Conservation (phyloP, 768 basidiomycete genomes). For the Boletellus ananas region DNA sequence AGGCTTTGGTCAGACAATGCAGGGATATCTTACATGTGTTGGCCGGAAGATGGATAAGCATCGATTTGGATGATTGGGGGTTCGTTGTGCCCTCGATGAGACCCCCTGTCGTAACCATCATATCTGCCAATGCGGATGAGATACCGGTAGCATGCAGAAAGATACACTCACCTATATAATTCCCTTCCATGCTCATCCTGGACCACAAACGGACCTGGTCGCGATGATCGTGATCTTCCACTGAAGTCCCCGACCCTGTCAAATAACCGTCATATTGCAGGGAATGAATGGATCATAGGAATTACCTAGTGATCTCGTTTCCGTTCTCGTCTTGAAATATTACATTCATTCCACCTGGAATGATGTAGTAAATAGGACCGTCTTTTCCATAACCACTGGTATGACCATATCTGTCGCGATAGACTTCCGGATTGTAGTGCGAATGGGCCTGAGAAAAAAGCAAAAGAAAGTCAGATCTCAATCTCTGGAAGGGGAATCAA, state of each 20-base stretch:
- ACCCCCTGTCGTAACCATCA: slow-evolving; percentile 21
- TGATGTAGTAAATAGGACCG: slow-evolving; percentile 51
- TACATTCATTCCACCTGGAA: slow-evolving; percentile 61
- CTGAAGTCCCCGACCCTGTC: slow-evolving; percentile 52
- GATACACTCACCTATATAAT: slow-evolving; percentile 45
- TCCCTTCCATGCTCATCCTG: slow-evolving; percentile 58
- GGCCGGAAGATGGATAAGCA: slow-evolving; percentile 15
- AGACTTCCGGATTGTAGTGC: slow-evolving; percentile 21
- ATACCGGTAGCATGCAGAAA: not conserved
- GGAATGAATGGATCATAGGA: not conserved
- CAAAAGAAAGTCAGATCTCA: slow-evolving; percentile 7
- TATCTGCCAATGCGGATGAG: slow-evolving; percentile 20
- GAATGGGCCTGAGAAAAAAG: slow-evolving; percentile 18
- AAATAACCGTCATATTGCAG: not conserved
- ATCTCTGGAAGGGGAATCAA: not conserved
- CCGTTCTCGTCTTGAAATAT: slow-evolving; percentile 67
- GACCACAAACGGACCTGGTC: slow-evolving; percentile 47
- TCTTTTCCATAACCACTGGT: slow-evolving; percentile 17
- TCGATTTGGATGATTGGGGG: slow-evolving; percentile 28
- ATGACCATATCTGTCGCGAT: slow-evolving; percentile 22
- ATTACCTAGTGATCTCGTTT: slow-evolving; percentile 59
- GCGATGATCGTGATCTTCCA: slow-evolving; percentile 23
- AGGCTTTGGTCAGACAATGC: slow-evolving; percentile 2
- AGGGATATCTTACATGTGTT: slow-evolving; percentile 17
- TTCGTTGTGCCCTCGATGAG: slow-evolving; percentile 21